phyloP scores from a whole-genome alignment of 2,329 filamentous ascomycete genomes.

The Botrytis paeoniae region DNA sequence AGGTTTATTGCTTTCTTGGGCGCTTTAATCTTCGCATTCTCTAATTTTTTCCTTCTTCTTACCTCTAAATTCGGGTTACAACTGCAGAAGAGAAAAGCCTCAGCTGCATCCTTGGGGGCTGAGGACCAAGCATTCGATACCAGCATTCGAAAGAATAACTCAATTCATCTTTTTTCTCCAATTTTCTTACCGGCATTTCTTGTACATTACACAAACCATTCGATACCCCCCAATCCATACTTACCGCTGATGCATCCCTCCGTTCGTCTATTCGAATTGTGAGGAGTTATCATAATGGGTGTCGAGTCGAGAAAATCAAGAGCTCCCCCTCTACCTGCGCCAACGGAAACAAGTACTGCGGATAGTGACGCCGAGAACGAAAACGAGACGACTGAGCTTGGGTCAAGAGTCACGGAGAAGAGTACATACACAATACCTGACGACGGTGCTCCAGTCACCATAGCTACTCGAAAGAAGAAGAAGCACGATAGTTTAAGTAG shows the following conservation, averaged over 20 bases:
- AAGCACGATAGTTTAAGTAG: conserved; percentile 43
- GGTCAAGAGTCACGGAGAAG: conserved; percentile 65
- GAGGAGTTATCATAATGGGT: conserved; percentile 34
- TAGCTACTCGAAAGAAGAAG: conserved; percentile 71
- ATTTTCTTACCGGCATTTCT: not conserved
- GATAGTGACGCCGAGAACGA: conserved; percentile 54
- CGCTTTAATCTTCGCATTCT: not conserved
- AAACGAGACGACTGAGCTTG: conserved; percentile 55
- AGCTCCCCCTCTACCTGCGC: conserved; percentile 70
- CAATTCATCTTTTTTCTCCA: conserved; percentile 1
- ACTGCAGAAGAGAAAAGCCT: conserved; percentile 1
- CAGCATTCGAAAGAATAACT: conserved; percentile 1
- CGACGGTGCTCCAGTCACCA: conserved; percentile 88
- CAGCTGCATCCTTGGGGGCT: conserved; percentile 13
- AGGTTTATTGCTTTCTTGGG: not conserved
- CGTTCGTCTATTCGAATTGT: conserved; percentile 15
- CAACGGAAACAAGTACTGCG: conserved; percentile 60
- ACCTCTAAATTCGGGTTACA: not conserved
- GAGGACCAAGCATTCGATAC: conserved; percentile 2
- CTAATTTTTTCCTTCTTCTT: not conserved
- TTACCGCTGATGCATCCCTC: conserved; percentile 15
- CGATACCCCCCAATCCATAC: not conserved
- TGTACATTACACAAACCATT: conserved; percentile 7
- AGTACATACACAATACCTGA: conserved; percentile 77
- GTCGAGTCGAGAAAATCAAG: conserved; percentile 44